Percentiles rank a stretch among this genome's conserved stretches.
phyloP scores from a whole-genome alignment of 495 filamentous ascomycete genomes.

The Daldinia grandis region DNA sequence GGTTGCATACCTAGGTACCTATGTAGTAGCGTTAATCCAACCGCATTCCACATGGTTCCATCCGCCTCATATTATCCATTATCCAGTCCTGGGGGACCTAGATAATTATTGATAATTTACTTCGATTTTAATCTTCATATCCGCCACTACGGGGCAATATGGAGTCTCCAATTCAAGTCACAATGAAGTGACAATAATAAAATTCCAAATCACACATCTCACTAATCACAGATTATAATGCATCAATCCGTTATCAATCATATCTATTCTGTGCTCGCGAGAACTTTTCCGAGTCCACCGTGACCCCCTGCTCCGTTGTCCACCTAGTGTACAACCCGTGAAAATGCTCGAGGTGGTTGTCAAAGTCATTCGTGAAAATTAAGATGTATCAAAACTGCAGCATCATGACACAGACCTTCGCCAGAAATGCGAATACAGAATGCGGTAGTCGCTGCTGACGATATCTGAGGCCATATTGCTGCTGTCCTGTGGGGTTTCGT shows the following conservation, averaged over 20 bases:
- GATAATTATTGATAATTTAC: neutral
- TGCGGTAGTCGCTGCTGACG: conserved; percentile 26
- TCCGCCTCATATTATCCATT: neutral
- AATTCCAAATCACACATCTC: neutral
- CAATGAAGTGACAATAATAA: neutral
- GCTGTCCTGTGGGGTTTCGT: conserved; percentile 36
- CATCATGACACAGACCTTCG: conserved; percentile 27
- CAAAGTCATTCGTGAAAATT: conserved; percentile 39
- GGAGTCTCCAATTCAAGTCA: neutral
- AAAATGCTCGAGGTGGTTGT: conserved; percentile 45
- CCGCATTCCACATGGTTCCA: neutral
- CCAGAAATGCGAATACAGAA: conserved; percentile 37
- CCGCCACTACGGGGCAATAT: neutral
- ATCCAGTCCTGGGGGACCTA: too few species aligned
- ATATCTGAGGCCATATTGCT: conserved; percentile 36
- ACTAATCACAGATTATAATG: neutral
- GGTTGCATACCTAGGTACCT: too few species aligned
- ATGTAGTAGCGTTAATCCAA: neutral
- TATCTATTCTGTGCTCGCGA: conserved; percentile 46
- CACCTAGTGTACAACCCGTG: conserved; percentile 49
- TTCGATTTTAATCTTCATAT: neutral
- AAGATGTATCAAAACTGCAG: conserved; percentile 35
- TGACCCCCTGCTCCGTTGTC: conserved; percentile 39
- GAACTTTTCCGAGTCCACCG: conserved; percentile 48
- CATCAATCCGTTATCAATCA: conserved; percentile 42